These are phyloP conservation scores for Fusarium humuli DNA, from an alignment of 2,329 filamentous ascomycete genomes.

Conservation along the genomic window DNA sequence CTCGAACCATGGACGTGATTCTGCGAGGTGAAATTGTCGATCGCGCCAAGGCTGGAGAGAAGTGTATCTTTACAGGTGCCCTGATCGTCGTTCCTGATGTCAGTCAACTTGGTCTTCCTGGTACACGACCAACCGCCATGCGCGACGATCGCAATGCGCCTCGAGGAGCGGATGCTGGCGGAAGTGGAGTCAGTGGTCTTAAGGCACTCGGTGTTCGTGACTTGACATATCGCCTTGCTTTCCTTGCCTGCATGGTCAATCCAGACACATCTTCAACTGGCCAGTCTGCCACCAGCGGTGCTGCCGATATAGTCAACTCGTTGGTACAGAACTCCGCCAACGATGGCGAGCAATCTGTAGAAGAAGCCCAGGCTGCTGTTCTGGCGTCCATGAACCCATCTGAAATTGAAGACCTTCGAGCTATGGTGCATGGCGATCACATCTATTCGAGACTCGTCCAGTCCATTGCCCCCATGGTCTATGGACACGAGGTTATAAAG, in stretches of 20 bases:
- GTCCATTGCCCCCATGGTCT: conserved; percentile 95
- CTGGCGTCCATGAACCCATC: conserved; percentile 84
- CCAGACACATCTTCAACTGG: conserved; percentile 87
- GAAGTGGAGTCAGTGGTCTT: conserved; percentile 85
- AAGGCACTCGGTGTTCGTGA: conserved; percentile 95
- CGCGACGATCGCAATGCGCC: conserved; percentile 81
- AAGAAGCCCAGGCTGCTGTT: conserved; percentile 88
- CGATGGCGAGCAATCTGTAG: conserved; percentile 77
- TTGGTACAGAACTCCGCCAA: conserved; percentile 72
- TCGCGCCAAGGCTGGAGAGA: conserved; percentile 95
- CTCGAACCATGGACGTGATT: conserved; percentile 96
- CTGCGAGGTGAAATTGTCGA: conserved; percentile 97
- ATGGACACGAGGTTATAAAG: conserved; percentile 97
- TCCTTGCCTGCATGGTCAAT: conserved; percentile 95
- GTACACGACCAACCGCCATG: conserved; percentile 82
- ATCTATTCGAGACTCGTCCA: conserved; percentile 94
- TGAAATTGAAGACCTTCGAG: conserved; percentile 91
- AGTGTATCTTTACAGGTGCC: conserved; percentile 96
- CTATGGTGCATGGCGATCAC: conserved; percentile 94
- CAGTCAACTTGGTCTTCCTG: conserved; percentile 91
- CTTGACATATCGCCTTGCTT: conserved; percentile 94
- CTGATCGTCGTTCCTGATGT: conserved; percentile 97
- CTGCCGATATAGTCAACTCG: conserved; percentile 85
- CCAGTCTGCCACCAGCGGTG: conserved; percentile 70
- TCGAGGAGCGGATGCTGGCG: conserved; percentile 82